Evolutionary conservation across 2,329 filamentous ascomycete species (phyloP).

Genomic region (Coniochaeta prunicola): DNA sequence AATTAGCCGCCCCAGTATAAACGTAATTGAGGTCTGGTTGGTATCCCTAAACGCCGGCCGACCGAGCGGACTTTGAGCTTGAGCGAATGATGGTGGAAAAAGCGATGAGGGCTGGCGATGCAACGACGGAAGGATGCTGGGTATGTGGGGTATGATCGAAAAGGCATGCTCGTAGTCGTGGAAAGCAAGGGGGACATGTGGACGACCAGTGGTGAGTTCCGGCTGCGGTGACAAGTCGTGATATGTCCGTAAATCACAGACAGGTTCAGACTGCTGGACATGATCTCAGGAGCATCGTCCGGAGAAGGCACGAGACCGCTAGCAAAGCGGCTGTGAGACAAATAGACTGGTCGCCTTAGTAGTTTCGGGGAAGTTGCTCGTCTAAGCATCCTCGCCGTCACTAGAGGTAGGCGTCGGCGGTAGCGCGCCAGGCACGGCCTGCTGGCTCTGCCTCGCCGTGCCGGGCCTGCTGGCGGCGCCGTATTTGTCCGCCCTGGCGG

Average conservation of each 20-base stretch:
- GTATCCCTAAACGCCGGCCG: neutral
- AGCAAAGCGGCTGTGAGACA: too few relatives aligned
- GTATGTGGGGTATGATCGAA: neutral
- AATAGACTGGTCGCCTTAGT: neutral
- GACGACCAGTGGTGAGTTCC: conserved; percentile 3
- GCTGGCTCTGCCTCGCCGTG: conserved; percentile 40
- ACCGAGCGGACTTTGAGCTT: neutral
- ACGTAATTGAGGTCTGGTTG: too few relatives aligned
- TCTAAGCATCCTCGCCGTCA: conserved; percentile 44
- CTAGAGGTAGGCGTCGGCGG: conserved; percentile 53
- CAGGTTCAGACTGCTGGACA: too few relatives aligned
- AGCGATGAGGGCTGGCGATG: neutral
- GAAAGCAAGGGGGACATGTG: conserved; percentile 9
- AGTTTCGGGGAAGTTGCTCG: neutral
- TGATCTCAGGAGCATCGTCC: too few relatives aligned
- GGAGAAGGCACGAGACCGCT: too few relatives aligned
- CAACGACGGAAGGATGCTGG: neutral
- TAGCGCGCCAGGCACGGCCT: conserved; percentile 49
- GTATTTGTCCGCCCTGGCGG: conserved; percentile 16
- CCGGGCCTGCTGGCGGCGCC: conserved; percentile 44
- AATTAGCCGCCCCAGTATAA: too few relatives aligned
- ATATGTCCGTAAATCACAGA: too few relatives aligned
- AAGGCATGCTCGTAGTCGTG: neutral
- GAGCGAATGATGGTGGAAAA: neutral
- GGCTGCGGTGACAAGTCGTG: too few relatives aligned